A percentile compares a stretch with the other conserved stretches of the same genome.
These are phyloP conservation scores for Cardamine occulta DNA, from an alignment of 345 rosid genomes.

Conservation along the genomic window DNA sequence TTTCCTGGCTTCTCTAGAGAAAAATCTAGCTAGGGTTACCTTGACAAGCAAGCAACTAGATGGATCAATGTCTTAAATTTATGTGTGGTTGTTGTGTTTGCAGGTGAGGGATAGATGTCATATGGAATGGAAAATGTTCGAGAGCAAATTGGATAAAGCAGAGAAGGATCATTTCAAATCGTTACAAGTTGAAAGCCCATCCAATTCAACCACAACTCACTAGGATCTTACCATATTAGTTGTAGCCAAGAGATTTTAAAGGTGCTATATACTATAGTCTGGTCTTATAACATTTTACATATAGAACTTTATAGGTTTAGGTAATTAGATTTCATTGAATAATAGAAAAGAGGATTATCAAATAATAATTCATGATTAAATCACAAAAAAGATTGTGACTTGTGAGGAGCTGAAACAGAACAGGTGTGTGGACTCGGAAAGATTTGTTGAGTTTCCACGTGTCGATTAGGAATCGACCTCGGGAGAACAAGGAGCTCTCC, in stretches of 20 bases:
- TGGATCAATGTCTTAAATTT: slow-evolving; percentile 5
- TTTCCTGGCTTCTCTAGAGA: not conserved
- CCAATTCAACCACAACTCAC: slow-evolving; percentile 34
- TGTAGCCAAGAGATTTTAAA: slow-evolving; percentile 12
- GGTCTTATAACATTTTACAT: slow-evolving; percentile 12
- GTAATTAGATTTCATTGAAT: not conserved
- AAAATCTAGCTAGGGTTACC: not conserved
- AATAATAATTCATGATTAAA: not conserved
- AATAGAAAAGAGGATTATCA: not conserved
- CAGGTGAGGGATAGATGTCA: slow-evolving; percentile 84
- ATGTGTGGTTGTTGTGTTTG: slow-evolving; percentile 10
- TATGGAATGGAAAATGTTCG: slow-evolving; percentile 78
- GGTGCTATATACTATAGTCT: not conserved
- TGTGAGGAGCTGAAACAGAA: slow-evolving; percentile 17
- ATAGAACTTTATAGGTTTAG: not conserved
- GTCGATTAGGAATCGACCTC: slow-evolving; percentile 9
- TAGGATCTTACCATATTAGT: slow-evolving; percentile 36
- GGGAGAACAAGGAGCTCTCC: slow-evolving; percentile 42
- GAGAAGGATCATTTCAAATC: slow-evolving; percentile 57
- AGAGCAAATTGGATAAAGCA: slow-evolving; percentile 64
- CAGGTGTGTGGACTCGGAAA: slow-evolving; percentile 14
- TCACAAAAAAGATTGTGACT: not conserved
- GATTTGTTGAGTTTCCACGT: slow-evolving; percentile 26
- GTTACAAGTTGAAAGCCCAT: slow-evolving; percentile 31
- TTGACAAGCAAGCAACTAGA: slow-evolving; percentile 6